Evolutionary conservation across 768 basidiomycete genomes (phyloP), one percentile per base, ranked within the genome.

Genomic region (Agaricus sinodeliciosus): DNA sequence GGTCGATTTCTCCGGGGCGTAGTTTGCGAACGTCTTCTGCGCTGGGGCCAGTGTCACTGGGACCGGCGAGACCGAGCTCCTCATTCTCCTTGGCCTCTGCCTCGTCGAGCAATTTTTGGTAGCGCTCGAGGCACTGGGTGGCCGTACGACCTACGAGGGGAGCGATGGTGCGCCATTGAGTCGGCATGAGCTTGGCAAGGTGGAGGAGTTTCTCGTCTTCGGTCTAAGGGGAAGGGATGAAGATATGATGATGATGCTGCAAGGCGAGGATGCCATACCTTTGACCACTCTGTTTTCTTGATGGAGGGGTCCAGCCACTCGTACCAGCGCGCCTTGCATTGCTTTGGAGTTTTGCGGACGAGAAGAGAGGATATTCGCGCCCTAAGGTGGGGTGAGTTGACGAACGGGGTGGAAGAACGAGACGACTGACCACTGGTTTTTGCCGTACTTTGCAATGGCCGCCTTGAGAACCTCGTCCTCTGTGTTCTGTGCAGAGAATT

Each of bases 261-360:
- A 49, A 9, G 28, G 18, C 7, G 25, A 9, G 25, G 13, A 39
- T 11, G 40, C 68, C 78, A 43, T 55, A 86, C 94, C 74, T 97
- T 98, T 43, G 94, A 96, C 96, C 96, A 99, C 68, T 98, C 96
- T 15, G 95, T 97, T 76, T 99, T 99, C 71, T 97, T 97, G 71
- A 98, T 99, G 48, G 93, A 94, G 5, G 96, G 96, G 71, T 99
- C 96, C 45, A 98, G 74, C 96, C 96, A 98, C 72, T 97, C 95
- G 65, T 95, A 97, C 95, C 95, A 98, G 37, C 93, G 88, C 1
- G 92, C 92, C 69, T 99, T 99, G 76, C 96, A 99, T 73, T 99
- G 96, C 66, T 99, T 99, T 9, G 96, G 94, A 1, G 96, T 99
- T 71, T 99, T 99, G 59, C 96, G 84, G 34, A 98, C 96, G 48